Base-by-base conservation (phyloP, 306 rosid species). In the Boehmeria nivea region DNA sequence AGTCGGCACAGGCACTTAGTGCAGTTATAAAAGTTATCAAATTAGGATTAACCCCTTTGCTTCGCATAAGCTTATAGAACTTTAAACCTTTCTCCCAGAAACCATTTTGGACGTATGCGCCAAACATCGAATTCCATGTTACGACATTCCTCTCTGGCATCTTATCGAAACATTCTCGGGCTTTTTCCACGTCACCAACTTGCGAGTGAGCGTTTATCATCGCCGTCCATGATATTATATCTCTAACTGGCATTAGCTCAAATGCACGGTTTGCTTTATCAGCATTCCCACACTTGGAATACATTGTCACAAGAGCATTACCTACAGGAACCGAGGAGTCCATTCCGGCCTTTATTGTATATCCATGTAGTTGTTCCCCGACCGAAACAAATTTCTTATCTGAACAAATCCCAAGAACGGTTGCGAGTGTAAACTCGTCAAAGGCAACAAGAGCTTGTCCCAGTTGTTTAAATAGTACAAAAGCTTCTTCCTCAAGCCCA, bases 61-160 rank as follows among this genome's bases (percentile, higher is more conserved):
- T 77, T 65, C 76, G 69, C 91, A 83, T 83, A 38, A 52, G 19
- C 53, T 49, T 74, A 70, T 54, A 80, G 78, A 80, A 71, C 48
- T 77, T 69, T 26, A 83, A 60, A 57, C 80, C 91, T 67, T 80
- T 83, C 75, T 83, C 91, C 34, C 84, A 72, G 23, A 64, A 67
- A 12, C 84, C 80, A 70, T 72, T 74, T 47, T 80, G 91, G 45
- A 81, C 43, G 64, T 80, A 83, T 33, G 80, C 59, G 64, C 75
- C 74, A 61, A 77, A 51, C 84, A 77, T 80, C 33, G 91, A 80
- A 65, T 85, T 85, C 94, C 89, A 82, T 40, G 81, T 77, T 40
- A 85, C 60, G 42, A 77, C 46, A 65, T 80, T 83, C 37, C 76
- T 66, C 56, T 74, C 82, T 7, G 84, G 84, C 89, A 85, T 82